Base-by-base conservation (phyloP, 345 rosid genomes). In the Aquilaria malaccensis region DNA sequence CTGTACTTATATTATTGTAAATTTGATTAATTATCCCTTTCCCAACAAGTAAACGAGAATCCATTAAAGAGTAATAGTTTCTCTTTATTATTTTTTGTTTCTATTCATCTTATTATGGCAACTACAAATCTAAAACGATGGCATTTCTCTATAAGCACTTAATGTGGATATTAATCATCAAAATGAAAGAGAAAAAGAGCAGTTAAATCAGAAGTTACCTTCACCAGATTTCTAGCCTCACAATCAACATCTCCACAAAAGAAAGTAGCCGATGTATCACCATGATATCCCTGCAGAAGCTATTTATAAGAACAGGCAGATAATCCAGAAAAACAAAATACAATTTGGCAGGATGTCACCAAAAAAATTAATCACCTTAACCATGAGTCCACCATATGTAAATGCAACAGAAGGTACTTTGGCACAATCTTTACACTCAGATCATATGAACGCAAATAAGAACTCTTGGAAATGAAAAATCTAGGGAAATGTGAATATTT, bases 231-330 rank as follows among this genome's bases (percentile, higher is more conserved):
- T 74, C 76, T 82, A 30, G 97, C 96, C 55, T 87, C 81, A 43
- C 84, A 88, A 29, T 81, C 86, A 32, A 87, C 96, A 62, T 89
- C 82, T 62, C 96, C 97, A 77, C 97, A 93, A 64, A 85, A 89
- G 85, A 89, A 93, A 53, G 91, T 93, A 30, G 96, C 83, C 11
- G 98, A 93, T 32, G 97, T 93, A 74, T 93, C 98, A 67, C 98
- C 97, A 50, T 93, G 97, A 76, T 89, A 81, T 58, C 96, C 98
- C 97, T 93, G 76, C 60, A 70, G 37, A 67, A 55, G 32, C 33
- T 1, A 54, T 50, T 50, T 51, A 59, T 2, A 3, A 11, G 37
- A 49, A 54, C 45, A 30, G 41, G 62, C 13, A 49, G 48, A 30
- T 10, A n/a, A 43, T 30, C 37, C 29, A 52, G 67, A 66, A 45